Conservation (phyloP, 495 filamentous ascomycete genomes). For the Diplogelasinospora grovesii region DNA sequence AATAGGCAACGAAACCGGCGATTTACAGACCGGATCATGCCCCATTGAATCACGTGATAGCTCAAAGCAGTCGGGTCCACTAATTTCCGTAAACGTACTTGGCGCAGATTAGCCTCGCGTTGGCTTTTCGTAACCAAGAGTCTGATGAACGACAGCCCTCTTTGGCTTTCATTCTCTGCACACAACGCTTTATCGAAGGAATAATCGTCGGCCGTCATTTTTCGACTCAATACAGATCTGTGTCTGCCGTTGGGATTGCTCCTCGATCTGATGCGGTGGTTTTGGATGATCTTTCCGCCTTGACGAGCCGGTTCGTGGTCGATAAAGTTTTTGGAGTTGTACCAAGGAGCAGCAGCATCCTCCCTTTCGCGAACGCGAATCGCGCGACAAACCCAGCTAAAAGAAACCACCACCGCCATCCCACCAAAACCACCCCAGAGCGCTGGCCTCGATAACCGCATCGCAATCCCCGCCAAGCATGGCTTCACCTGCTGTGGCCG, state of each 20-base stretch:
- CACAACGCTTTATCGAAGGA: conserved; percentile 9
- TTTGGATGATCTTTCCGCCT: conserved; percentile 19
- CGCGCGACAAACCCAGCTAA: conserved; percentile 32
- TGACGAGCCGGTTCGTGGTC: conserved; percentile 13
- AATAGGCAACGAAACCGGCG: no score
- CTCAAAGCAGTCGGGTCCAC: conserved; percentile 7
- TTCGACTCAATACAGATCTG: conserved; percentile 3
- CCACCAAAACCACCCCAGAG: conserved; percentile 7
- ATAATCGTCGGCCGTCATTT: conserved; percentile 13
- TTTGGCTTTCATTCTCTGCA: conserved; percentile 10
- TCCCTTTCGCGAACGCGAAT: conserved; percentile 33
- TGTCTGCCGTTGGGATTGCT: conserved; percentile 7
- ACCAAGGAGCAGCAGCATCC: conserved; percentile 11
- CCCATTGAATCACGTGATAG: conserved; percentile 8
- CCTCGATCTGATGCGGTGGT: conserved; percentile 8
- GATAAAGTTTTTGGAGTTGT: conserved; percentile 26
- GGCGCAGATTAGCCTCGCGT: conserved; percentile 17
- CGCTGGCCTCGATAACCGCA: conserved; percentile 9
- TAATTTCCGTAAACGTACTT: conserved; percentile 8
- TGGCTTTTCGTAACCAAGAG: conserved; percentile 23
- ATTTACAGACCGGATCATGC: no score
- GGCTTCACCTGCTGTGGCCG: conserved; percentile 37
- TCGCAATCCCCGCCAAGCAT: conserved; percentile 22
- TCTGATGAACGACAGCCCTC: conserved; percentile 11
- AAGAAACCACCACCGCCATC: conserved; percentile 15